Evolutionary conservation across 192 early-diverging fungal species (phyloP), one percentile per base, ranked within the genome.

Genomic region (Spizellomyces punctatus): DNA sequence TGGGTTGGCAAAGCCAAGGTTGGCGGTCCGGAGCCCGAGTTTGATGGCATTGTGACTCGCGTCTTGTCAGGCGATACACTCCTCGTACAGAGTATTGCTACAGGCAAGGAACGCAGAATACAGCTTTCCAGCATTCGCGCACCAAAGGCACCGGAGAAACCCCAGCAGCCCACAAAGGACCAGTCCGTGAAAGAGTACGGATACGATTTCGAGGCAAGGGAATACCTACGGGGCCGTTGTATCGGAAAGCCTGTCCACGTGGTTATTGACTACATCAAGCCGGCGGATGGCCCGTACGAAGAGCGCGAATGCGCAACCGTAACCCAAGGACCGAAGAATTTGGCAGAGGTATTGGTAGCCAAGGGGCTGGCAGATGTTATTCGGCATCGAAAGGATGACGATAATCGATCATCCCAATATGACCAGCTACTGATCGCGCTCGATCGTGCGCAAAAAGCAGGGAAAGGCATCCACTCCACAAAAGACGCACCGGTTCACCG

Each of bases 301-400:
- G 87, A 88, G 48, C 90, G 90, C 43, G 91, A 94, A 59, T 98
- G 95, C 75, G 97, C 90, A 22, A 95, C 94, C 6, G 77, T 99
- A 21, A 88, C 79, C 22, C 63, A 87, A 43, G 87, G 88, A 6
- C 85, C 85, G 49, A 74, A 74, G 52, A 88, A 88, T 72, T 68
- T 86, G 46, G 76, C 80, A 6, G 85, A 89, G 69, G 56, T 64
- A 19, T 60, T 89, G 7, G 73, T 89, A 19, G 27, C 71, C n/a
- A 75, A 74, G 6, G 88, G 83, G 54, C 86, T 96, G 59, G 95
- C 94, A 6, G 78, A 85, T 46, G 90, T 95, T 9, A 86, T 99
- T 67, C 78, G 87, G 22, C 91, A 95, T 76, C 89, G 90, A 12
- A 87, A 86, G 54, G 95, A 96, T 69, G 94, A 97, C 70, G 88